These are phyloP conservation scores for Taiwanofungus camphoratus DNA, from an alignment of 1,284 basidiomycete species.

Conservation along the genomic window DNA sequence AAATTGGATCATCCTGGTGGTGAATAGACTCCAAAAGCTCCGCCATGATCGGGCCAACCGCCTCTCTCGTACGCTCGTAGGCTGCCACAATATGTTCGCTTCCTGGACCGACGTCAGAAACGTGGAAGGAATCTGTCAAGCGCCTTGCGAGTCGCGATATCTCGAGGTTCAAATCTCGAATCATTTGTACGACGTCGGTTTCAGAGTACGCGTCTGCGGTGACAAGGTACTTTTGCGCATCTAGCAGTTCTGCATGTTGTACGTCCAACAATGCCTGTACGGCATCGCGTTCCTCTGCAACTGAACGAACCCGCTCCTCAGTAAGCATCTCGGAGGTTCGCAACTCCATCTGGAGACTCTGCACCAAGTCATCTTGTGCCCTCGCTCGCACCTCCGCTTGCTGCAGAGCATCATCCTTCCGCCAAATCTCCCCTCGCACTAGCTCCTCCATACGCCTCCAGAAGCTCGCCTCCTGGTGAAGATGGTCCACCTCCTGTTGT, in stretches of 20 bases:
- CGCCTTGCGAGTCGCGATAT: constrained; percentile 20
- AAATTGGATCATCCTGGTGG: constrained; percentile 40
- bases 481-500: constrained; percentile 8
- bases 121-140: constrained; percentile 16
- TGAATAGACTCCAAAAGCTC: constrained; percentile 29
- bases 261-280: constrained; percentile 1
- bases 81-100: constrained; percentile 15
- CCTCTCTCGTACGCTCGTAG: constrained; percentile 16
- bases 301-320: background rate
- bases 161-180: constrained; percentile 41
- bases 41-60: constrained; percentile 32
- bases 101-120: constrained; percentile 33
- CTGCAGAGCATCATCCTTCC: constrained; percentile 8
- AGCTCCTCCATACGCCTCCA: constrained; percentile 18
- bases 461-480: constrained; percentile 11
- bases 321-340: background rate
- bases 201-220: constrained; percentile 38
- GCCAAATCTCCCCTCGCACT: constrained; percentile 11
- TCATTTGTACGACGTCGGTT: constrained; percentile 38
- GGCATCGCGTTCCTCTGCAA: constrained; percentile 5
- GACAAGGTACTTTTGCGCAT: constrained; percentile 37
- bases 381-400: constrained; percentile 9
- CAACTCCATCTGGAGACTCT: constrained; percentile 10
- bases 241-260: constrained; percentile 32
- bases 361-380: constrained; percentile 13